Conservation (phyloP, 2,329 filamentous ascomycete species). For the Fusarium liriodendri region DNA sequence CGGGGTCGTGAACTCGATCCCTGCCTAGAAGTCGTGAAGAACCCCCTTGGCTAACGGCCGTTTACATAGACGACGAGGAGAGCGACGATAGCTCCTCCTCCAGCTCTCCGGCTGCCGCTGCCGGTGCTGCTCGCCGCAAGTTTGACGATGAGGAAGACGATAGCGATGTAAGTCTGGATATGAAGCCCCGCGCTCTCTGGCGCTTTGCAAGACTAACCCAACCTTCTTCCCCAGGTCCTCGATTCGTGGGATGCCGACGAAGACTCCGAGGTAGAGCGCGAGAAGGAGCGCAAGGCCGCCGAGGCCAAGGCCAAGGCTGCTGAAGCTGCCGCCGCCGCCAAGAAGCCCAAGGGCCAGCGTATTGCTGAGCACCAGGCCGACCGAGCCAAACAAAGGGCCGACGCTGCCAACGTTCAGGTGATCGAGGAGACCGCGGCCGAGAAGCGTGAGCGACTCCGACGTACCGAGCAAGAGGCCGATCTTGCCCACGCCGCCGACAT, state of each 20-base stretch:
- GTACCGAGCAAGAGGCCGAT: constrained; percentile 88
- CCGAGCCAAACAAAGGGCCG: constrained; percentile 64
- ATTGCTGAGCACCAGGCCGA: constrained; percentile 81
- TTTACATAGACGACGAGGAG: constrained; percentile 53
- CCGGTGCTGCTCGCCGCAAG: constrained; percentile 63
- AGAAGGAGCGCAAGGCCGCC: constrained; percentile 89
- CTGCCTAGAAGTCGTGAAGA: background rate
- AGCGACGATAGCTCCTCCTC: constrained; percentile 51
- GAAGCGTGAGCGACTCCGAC: constrained; percentile 78
- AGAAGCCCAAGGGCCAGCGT: constrained; percentile 89
- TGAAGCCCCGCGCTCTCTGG: background rate
- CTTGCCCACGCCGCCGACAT: constrained; percentile 91
- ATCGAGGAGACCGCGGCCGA: constrained; percentile 80
- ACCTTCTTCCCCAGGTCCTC: constrained; percentile 72
- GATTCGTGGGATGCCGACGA: constrained; percentile 98
- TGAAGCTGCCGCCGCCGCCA: constrained; percentile 86
- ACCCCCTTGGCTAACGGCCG: constrained; percentile 16
- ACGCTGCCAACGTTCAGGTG: constrained; percentile 68
- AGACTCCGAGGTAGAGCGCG: constrained; percentile 95
- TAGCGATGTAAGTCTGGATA: constrained; percentile 71
- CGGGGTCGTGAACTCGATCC: constrained; percentile 19
- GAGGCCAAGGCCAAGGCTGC: constrained; percentile 91
- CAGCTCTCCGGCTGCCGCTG: constrained; percentile 52
- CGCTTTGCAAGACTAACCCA: constrained; percentile 5
- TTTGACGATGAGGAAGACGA: constrained; percentile 95